Evolutionary conservation across 805 yeast species (phyloP), one percentile per base, ranked within the genome.

Genomic region (Candida lessepsii): DNA sequence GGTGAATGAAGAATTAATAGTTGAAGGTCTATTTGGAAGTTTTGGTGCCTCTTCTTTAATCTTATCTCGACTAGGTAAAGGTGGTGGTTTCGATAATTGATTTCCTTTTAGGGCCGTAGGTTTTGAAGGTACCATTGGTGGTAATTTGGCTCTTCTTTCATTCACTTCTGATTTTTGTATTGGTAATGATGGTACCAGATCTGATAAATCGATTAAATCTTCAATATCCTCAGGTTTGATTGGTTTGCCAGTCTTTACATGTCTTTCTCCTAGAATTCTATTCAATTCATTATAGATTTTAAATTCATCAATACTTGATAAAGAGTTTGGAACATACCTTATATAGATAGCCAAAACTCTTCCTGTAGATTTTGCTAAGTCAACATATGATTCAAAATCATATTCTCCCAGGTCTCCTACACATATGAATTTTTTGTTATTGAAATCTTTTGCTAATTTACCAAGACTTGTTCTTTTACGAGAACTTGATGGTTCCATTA

Each of bases 331-430:
- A 5, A 95, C 86, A 35, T 85, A 86, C 29, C 98, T 67, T 25
- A 93, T 85, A 56, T 79, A 90, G 4, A 93, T 86, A 1, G 84
- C 95, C 16, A 75, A 47, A 0, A 93, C 70, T 46, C 79, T 83
- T 3, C 68, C 63, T 0, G 96, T 95, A 23, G 57, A 48, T 28
- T 67, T 62, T 0, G 95, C 86, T 24, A 89, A 63, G 19, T 82
- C 82, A 5, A 79, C 72, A 57, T 93, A 93, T 0, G 97, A 95
- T 54, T 95, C 99, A 30, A 91, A 66, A 64, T 93, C 99, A 48
- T 83, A 83, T 56, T 93, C 99, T 1, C 98, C 98, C 2, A 96
- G 83, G 58, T 93, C 99, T 23, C 99, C 99, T 11, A 93, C 75
- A 37, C 96, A 66, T 17, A 93, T 73, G 57, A 93, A 91, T 52